Evolutionary conservation across 2,329 filamentous ascomycete species (phyloP), one percentile per base, ranked within the genome.

Genomic region (Metarhizium anisopliae): DNA sequence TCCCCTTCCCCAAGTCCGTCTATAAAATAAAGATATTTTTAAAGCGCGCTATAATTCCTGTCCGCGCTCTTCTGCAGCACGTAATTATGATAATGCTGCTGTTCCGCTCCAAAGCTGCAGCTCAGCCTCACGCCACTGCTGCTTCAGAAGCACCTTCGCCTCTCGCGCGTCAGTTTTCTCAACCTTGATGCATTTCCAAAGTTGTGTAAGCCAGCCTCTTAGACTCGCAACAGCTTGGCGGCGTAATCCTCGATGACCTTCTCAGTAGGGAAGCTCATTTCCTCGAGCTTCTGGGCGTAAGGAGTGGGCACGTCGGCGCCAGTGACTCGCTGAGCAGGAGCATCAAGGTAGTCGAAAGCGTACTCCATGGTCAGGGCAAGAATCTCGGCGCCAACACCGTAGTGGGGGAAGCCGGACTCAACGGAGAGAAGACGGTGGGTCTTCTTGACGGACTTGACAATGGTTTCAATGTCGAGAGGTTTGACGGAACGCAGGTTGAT

Each of bases 401-500:
- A 99, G 67, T 90, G 89, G 60, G 94, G 94, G 84, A 92, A 99
- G 62, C 93, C 94, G 56, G 91, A 96, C 77, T 97, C 93, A 64
- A 99, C 90, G 47, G 85, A 85, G 72, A 99, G 82, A 60, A 99
- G 84, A 68, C 87, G 89, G 72, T 89, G 87, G 18, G 94, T 99
- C 87, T 99, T 99, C 89, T 99, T 97, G 71, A 99, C 86, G 13
- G 92, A 96, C 74, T 95, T 91, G 74, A 97, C 81, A 67, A 99
- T 97, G 63, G 90, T 82, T 75, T 97, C 92, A 58, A 99, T 82
- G 68, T 99, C 94, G 63, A 99, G 83, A 47, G 94, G 94, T 82
- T 97, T 99, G 77, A 99, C 78, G 64, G 92, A 96, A 67, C 94
- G 91, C 69, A 99, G 85, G 81, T 99, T 99, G 82, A 99, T 88